These are phyloP conservation scores for Pseudogymnoascus sp. DNA, from an alignment of 2,329 filamentous ascomycete genomes.

Conservation along the genomic window DNA sequence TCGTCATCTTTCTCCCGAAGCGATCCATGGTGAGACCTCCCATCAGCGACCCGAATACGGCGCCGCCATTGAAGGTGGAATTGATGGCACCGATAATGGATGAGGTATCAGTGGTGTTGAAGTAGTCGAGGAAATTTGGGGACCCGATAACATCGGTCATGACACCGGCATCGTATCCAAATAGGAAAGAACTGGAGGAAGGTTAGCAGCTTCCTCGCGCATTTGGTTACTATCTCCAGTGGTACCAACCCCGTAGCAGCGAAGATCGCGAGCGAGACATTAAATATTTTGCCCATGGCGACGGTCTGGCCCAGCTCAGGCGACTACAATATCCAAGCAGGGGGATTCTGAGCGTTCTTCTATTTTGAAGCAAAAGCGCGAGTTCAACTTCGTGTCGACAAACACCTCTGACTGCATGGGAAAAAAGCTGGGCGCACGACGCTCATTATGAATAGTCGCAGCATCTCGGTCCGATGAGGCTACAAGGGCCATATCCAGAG, in stretches of 20 bases:
- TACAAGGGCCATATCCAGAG: neutral
- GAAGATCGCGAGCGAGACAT: conserved; percentile 36
- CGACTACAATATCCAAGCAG: neutral
- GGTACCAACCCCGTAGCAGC: conserved; percentile 32
- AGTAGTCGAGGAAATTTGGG: conserved; percentile 23
- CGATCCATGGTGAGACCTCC: conserved; percentile 48
- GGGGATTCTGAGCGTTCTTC: neutral
- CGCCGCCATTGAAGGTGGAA: conserved; percentile 59
- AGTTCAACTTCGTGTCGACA: neutral
- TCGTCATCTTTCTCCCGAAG: conserved; percentile 52
- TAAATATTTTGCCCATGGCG: conserved; percentile 37
- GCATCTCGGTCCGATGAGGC: neutral
- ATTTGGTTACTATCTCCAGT: neutral
- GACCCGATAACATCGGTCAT: conserved; percentile 28
- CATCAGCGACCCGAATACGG: conserved; percentile 34
- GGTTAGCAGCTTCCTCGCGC: neutral
- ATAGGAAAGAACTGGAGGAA: conserved; percentile 32
- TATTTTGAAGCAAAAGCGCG: neutral
- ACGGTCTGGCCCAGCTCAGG: conserved; percentile 2
- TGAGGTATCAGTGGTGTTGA: conserved; percentile 30
- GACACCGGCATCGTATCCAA: conserved; percentile 31
- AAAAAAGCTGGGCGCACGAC: neutral
- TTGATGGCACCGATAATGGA: conserved; percentile 48
- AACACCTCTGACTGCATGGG: conserved; percentile 1
- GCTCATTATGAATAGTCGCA: conserved; percentile 1